Conservation (phyloP, 805 yeast species). For the Hyphopichia homilentoma region DNA sequence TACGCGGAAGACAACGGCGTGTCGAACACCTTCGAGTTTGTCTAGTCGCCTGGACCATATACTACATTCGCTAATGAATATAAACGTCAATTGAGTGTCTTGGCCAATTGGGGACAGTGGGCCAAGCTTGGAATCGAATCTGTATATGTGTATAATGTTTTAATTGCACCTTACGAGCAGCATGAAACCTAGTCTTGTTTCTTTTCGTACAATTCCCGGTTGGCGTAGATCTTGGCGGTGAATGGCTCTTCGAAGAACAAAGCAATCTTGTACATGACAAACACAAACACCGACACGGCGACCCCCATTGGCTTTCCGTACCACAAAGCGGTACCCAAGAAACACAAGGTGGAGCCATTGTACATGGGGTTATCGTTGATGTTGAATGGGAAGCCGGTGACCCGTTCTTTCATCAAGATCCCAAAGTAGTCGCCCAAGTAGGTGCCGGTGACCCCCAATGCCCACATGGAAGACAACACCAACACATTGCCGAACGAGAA, state of each 20-base stretch:
- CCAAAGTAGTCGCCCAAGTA: conserved; percentile 97
- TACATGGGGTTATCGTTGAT: conserved; percentile 95
- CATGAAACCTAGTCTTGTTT: no score
- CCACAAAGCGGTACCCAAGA: conserved; percentile 86
- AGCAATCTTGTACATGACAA: conserved; percentile 79
- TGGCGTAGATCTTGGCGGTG: conserved; percentile 87
- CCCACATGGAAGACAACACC: conserved; percentile 84
- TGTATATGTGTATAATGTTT: no score
- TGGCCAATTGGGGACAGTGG: no score
- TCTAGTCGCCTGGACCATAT: conserved; percentile 8
- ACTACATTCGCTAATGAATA: no score
- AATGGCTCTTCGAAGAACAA: conserved; percentile 92
- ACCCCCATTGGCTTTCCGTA: conserved; percentile 90
- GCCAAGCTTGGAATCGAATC: neutral
- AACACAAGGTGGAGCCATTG: conserved; percentile 84
- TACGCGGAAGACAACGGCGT: conserved; percentile 49
- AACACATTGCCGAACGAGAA: conserved; percentile 75
- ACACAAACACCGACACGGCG: conserved; percentile 66
- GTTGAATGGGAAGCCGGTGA: conserved; percentile 90
- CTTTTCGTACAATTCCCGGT: conserved; percentile 38
- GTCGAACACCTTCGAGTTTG: conserved; percentile 23
- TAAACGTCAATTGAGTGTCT: no score
- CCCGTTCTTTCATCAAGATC: conserved; percentile 85
- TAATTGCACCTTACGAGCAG: no score
- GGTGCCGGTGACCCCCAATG: conserved; percentile 92